Percentiles rank a stretch among this genome's conserved stretches.
phyloP scores from a whole-genome alignment of 179 eudicot species.

The Silene vulgaris region DNA sequence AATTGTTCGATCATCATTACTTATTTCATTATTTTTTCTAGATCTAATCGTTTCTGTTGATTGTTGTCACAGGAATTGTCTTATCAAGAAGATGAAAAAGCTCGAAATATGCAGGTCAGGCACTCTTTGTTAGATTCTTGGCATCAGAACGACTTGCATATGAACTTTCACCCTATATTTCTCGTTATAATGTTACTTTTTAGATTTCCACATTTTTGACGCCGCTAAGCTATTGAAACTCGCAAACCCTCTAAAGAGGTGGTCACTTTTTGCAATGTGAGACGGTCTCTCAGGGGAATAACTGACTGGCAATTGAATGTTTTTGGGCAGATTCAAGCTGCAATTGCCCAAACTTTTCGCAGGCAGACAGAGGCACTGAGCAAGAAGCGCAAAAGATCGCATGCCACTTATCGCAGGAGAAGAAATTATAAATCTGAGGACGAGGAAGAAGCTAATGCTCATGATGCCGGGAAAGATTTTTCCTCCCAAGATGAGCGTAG shows the following conservation, averaged over 20 bases:
- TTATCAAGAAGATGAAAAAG: conserved; percentile 73
- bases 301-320: neutral
- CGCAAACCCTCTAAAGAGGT: too few species aligned
- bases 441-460: conserved; percentile 50
- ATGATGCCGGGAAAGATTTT: conserved; percentile 50
- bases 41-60: conserved; percentile 1
- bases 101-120: conserved; percentile 74
- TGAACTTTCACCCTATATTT: too few species aligned
- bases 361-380: conserved; percentile 77
- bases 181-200: neutral
- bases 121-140: conserved; percentile 1
- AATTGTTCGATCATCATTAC: neutral
- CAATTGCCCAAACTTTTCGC: conserved; percentile 63
- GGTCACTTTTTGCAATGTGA: neutral
- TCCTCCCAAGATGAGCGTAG: conserved; percentile 63
- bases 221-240: conserved; percentile 14
- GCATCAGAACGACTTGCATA: neutral
- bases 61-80: conserved; percentile 60
- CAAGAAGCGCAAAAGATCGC: conserved; percentile 59
- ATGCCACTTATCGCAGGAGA: conserved; percentile 40
- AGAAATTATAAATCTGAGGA: conserved; percentile 45
- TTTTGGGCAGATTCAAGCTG: conserved; percentile 63
- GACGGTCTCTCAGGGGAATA: neutral
- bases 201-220: neutral
- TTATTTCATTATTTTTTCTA: neutral